These are phyloP conservation scores for Scheffersomyces segobiensis DNA, from an alignment of 1,139 yeast genomes.

Conservation along the genomic window DNA sequence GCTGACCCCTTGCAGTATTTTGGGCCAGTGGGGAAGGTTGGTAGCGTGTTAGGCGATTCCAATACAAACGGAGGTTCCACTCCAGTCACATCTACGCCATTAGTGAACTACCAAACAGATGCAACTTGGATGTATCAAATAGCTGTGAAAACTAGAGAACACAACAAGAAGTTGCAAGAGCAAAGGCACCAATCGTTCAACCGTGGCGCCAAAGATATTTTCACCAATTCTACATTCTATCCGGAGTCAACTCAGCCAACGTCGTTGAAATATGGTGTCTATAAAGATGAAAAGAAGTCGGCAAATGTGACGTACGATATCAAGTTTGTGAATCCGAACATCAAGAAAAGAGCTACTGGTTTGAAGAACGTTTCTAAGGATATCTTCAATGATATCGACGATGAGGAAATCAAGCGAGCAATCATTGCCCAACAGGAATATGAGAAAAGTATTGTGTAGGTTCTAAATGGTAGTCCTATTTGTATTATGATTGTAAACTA, in stretches of 20 bases:
- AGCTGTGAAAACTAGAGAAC: slow-evolving; percentile 72
- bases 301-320: slow-evolving; percentile 42
- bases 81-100: slow-evolving; percentile 41
- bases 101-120: slow-evolving; percentile 53
- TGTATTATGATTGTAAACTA: background rate
- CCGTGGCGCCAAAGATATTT: slow-evolving; percentile 75
- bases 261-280: slow-evolving; percentile 28
- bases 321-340: slow-evolving; percentile 44
- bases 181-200: slow-evolving; percentile 55
- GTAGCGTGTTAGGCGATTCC: slow-evolving; percentile 10
- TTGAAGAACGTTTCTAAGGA: slow-evolving; percentile 57
- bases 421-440: slow-evolving; percentile 63
- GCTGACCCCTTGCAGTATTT: slow-evolving; percentile 70
- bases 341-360: slow-evolving; percentile 58
- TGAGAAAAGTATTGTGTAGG: slow-evolving; percentile 33
- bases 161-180: slow-evolving; percentile 61
- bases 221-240: slow-evolving; percentile 74
- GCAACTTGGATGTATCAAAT: slow-evolving; percentile 88
- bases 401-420: slow-evolving; percentile 56
- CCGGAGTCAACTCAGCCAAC: slow-evolving; percentile 80
- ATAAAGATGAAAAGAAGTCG: slow-evolving; percentile 10
- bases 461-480: background rate
- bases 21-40: slow-evolving; percentile 16
- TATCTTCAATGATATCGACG: slow-evolving; percentile 56
- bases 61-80: slow-evolving; percentile 21